These are phyloP conservation scores for Krasilnikovozyma curviuscula DNA, from an alignment of 768 basidiomycete species.

Conservation along the genomic window DNA sequence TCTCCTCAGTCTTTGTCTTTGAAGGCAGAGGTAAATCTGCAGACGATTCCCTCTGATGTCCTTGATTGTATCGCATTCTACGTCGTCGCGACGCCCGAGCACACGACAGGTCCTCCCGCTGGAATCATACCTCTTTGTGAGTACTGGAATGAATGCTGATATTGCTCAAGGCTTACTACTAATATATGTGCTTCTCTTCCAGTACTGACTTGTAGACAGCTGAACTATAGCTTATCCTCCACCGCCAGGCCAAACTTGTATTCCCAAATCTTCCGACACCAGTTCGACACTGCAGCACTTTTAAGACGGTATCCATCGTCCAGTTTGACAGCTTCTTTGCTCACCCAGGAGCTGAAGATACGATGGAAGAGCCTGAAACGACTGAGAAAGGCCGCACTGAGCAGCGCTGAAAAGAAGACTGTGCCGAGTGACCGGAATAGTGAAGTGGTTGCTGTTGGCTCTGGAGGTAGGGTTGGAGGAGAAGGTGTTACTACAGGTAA, in stretches of 20 bases:
- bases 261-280: conserved; percentile 43
- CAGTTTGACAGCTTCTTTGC: conserved; percentile 1
- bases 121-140: too few species aligned
- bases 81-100: too few species aligned
- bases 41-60: too few species aligned
- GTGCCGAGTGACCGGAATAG: too few species aligned
- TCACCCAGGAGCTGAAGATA: conserved; percentile 18
- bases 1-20: too few species aligned
- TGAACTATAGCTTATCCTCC: conserved; percentile 33
- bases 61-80: too few species aligned
- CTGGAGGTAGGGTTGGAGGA: not conserved
- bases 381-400: conserved; percentile 12
- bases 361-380: conserved; percentile 15
- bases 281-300: conserved; percentile 44
- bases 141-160: too few species aligned
- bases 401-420: conserved; percentile 13
- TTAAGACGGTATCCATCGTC: conserved; percentile 31
- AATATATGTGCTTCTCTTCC: too few species aligned
- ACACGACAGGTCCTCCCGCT: too few species aligned
- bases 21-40: too few species aligned
- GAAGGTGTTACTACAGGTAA: not conserved
- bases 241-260: conserved; percentile 48
- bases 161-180: too few species aligned
- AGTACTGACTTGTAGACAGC: conserved; percentile 8
- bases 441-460: not conserved